Evolutionary conservation across 1,284 basidiomycete genomes (phyloP), one percentile per base, ranked within the genome.

Genomic region (Ganoderma sinense): DNA sequence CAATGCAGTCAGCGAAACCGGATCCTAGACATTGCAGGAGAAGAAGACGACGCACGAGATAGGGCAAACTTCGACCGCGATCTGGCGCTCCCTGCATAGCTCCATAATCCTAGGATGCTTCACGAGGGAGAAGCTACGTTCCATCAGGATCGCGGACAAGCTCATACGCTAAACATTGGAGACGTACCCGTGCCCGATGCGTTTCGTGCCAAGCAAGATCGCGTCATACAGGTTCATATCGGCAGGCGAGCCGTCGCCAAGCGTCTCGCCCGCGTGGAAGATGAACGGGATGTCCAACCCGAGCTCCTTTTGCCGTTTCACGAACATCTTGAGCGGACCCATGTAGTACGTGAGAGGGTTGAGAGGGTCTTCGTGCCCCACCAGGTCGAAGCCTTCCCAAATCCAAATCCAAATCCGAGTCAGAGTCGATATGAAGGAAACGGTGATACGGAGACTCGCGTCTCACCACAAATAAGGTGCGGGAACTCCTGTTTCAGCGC

Each of bases 191-290:
- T 95, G 93, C 0, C 93, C 93, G 68, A 94, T 94, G n/a, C 93
- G 86, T 75, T 90, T 93, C 4, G 93, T 93, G 23, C 89, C 92
- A 16, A 94, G 83, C 36, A 94, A 78, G 60, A 95, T 87, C 2
- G 93, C 93, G 76, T 95, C 93, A 75, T 92, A 94, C 51, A 95
- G 80, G 76, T 95, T 95, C 63, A 86, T 79, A 74, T 95, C 94
- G 16, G 91, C 89, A 33, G 82, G 79, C 13, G 86, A 88, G 3
- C 93, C 93, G 75, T 94, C 93, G 10, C 90, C 89, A 16, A 91
- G 84, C 0, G 92, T 94, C 80, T 94, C 92, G 40, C 93, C 94
- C 0, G 91, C 93, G 74, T 95, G 94, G 73, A 94, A 89, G 61
- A 95, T 86, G 78, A 93, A 94, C 1, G 94, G 94, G 33, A 95